These are phyloP conservation scores for Ceratocystis huliohia DNA, from an alignment of 2,329 filamentous ascomycete genomes.

Conservation along the genomic window DNA sequence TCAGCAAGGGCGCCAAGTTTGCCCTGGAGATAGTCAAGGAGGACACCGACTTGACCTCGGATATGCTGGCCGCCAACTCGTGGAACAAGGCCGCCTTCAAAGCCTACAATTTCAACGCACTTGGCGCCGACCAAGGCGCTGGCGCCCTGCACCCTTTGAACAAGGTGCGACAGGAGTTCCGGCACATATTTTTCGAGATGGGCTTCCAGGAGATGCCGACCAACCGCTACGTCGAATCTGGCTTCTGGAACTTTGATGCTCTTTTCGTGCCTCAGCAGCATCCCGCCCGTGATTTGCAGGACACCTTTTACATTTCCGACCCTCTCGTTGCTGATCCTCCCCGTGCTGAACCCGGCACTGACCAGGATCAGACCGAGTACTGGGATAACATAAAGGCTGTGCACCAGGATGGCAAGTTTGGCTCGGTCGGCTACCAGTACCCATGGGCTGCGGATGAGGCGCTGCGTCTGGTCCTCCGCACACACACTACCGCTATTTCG, in stretches of 20 bases:
- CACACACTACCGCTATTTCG: constrained; percentile 88
- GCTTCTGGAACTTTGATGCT: constrained; percentile 98
- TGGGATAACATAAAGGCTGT: constrained; percentile 79
- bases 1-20: constrained; percentile 77
- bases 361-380: constrained; percentile 55
- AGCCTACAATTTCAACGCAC: constrained; percentile 59
- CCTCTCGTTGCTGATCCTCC: constrained; percentile 63
- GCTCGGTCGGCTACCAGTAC: constrained; percentile 92
- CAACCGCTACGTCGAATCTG: constrained; percentile 82
- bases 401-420: constrained; percentile 83
- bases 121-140: constrained; percentile 48
- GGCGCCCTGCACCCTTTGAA: constrained; percentile 61
- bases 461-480: constrained; percentile 75
- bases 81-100: constrained; percentile 94
- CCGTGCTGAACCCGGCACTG: constrained; percentile 39
- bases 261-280: constrained; percentile 97
- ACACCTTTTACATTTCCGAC: constrained; percentile 97
- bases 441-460: constrained; percentile 84
- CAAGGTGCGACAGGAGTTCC: constrained; percentile 91
- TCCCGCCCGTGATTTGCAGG: constrained; percentile 90
- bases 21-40: constrained; percentile 80
- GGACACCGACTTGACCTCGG: constrained; percentile 85
- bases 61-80: constrained; percentile 75
- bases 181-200: constrained; percentile 98
- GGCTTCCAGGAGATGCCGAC: constrained; percentile 98